These are phyloP conservation scores for Acrocalymma vagum DNA, from an alignment of 2,329 filamentous ascomycete species.

Conservation along the genomic window DNA sequence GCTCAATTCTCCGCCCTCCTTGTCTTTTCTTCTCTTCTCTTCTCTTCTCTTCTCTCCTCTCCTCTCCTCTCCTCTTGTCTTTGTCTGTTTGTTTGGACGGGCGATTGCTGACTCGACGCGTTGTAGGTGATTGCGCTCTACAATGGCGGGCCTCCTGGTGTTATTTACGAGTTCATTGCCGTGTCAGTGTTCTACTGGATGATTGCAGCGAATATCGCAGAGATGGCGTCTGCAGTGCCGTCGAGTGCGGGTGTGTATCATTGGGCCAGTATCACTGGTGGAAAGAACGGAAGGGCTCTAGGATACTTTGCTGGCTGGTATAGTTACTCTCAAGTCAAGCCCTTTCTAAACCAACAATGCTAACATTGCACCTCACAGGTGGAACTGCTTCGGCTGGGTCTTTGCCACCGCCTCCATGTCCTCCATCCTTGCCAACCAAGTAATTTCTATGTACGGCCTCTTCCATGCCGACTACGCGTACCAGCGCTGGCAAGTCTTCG, in stretches of 20 bases:
- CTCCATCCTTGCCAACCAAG: slow-evolving; percentile 55
- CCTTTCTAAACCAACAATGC: not conserved
- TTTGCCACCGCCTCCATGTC: slow-evolving; percentile 55
- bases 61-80: too few species aligned
- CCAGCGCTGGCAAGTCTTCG: slow-evolving; percentile 62
- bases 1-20: too few species aligned
- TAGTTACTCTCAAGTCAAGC: not conserved
- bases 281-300: slow-evolving; percentile 56
- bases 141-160: slow-evolving; percentile 57
- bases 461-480: slow-evolving; percentile 56
- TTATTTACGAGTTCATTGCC: slow-evolving; percentile 59
- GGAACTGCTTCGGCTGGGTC: slow-evolving; percentile 62
- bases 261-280: slow-evolving; percentile 61
- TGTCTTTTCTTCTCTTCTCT: not conserved
- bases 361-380: slow-evolving; percentile 38
- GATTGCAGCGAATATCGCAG: slow-evolving; percentile 60
- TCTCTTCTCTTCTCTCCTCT: not conserved
- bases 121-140: slow-evolving; percentile 49
- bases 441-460: slow-evolving; percentile 59
- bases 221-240: slow-evolving; percentile 57
- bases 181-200: slow-evolving; percentile 61
- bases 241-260: slow-evolving; percentile 59
- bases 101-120: too few species aligned
- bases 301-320: slow-evolving; percentile 61
- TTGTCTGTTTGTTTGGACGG: too few species aligned